Evolutionary conservation across 192 early-diverging fungal genomes (phyloP).

Genomic region (Coemansia sp.): DNA sequence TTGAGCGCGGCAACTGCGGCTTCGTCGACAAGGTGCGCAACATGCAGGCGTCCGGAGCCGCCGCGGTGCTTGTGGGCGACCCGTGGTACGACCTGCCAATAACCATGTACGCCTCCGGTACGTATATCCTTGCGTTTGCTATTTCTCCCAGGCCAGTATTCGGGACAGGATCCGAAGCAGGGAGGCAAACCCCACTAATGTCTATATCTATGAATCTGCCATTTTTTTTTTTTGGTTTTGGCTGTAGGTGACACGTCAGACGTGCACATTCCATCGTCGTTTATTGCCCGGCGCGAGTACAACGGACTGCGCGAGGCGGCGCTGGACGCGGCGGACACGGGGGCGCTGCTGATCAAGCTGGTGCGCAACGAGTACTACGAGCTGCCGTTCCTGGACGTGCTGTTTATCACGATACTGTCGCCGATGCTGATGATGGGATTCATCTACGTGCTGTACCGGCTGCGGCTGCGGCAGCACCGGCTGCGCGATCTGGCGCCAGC

Average conservation of each 20-base stretch:
- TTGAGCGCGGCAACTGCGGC: conserved; percentile 81
- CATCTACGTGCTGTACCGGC: conserved; percentile 67
- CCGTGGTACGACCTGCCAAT: conserved; percentile 66
- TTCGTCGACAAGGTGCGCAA: conserved; percentile 88
- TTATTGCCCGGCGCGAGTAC: conserved; percentile 71
- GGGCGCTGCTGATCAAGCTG: conserved; percentile 30
- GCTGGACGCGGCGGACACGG: conserved; percentile 4
- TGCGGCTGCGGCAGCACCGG: conserved; percentile 67
- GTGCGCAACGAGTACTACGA: conserved; percentile 52
- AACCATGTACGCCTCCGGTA: conserved; percentile 75
- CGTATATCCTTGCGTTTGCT: conserved; percentile 19
- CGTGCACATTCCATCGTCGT: conserved; percentile 82
- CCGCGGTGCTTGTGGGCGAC: conserved; percentile 87
- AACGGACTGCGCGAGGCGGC: conserved; percentile 52
- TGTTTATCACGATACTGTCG: conserved; percentile 78
- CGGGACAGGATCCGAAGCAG: too few species aligned
- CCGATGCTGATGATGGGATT: conserved; percentile 75
- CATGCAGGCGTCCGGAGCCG: conserved; percentile 82
- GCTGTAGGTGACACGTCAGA: conserved; percentile 78
- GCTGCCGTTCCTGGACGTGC: conserved; percentile 72
- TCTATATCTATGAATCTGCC: background rate
- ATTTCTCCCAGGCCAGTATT: too few species aligned
- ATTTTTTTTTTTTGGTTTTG: background rate
- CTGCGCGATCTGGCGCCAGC: conserved; percentile 73
- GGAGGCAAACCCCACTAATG: too few species aligned